Evolutionary conservation across 1,284 basidiomycete species (phyloP).

Genomic region (Ceratobasidium sp.): DNA sequence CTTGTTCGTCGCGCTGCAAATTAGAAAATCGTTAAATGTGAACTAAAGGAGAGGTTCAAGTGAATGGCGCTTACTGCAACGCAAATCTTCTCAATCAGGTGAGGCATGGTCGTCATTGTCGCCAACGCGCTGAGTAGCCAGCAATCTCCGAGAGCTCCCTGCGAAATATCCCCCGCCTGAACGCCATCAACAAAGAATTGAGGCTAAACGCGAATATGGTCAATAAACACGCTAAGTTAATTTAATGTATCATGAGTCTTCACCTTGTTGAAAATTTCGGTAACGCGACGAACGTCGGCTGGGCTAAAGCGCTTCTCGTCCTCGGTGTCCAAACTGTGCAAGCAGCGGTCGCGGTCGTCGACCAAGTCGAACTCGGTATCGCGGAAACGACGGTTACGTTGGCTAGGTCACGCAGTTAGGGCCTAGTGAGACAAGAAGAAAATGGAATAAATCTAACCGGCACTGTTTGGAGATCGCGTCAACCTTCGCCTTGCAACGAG

Average conservation of each 20-base stretch:
- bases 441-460: slow-evolving; percentile 15
- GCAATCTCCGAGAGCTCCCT: slow-evolving; percentile 64
- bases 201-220: slow-evolving; percentile 50
- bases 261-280: slow-evolving; percentile 61
- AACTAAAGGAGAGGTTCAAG: neutral
- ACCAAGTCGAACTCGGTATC: slow-evolving; percentile 69
- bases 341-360: slow-evolving; percentile 61
- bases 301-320: slow-evolving; percentile 47
- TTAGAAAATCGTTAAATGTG: neutral
- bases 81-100: slow-evolving; percentile 67
- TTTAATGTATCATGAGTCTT: neutral
- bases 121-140: slow-evolving; percentile 68
- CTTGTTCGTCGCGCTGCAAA: slow-evolving; percentile 63
- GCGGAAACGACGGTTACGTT: slow-evolving; percentile 49
- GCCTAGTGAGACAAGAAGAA: too few species aligned
- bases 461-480: slow-evolving; percentile 50
- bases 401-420: neutral
- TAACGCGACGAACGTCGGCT: slow-evolving; percentile 61
- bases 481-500: slow-evolving; percentile 47
- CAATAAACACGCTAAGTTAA: too few species aligned
- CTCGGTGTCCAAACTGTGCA: slow-evolving; percentile 58
- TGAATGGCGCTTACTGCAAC: slow-evolving; percentile 59
- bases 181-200: slow-evolving; percentile 63
- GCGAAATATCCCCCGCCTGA: slow-evolving; percentile 59
- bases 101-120: slow-evolving; percentile 58